These are phyloP conservation scores for Curvularia spicifera DNA, from an alignment of 2,329 filamentous ascomycete genomes.

Conservation along the genomic window DNA sequence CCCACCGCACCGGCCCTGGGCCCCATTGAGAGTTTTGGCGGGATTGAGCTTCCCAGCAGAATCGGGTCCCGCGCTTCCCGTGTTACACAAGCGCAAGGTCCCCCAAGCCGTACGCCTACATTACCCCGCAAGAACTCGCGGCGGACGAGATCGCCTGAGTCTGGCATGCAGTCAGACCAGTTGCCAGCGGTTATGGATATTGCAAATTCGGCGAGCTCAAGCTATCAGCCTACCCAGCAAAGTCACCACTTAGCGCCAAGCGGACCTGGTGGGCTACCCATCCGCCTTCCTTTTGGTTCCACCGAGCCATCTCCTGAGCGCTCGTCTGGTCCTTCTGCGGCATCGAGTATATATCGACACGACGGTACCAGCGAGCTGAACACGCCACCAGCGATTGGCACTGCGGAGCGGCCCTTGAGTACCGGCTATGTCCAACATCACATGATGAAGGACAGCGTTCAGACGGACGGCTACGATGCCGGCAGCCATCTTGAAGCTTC, in stretches of 20 bases:
- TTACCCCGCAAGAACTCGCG: conserved; percentile 76
- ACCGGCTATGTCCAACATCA: conserved; percentile 51
- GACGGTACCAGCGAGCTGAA: conserved; percentile 30
- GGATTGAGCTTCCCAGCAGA: conserved; percentile 69
- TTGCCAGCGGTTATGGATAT: conserved; percentile 40
- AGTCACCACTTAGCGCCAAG: conserved; percentile 38
- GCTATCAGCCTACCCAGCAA: conserved; percentile 18
- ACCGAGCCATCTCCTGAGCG: conserved; percentile 46
- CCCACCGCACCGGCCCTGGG: conserved; percentile 64
- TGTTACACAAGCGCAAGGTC: conserved; percentile 26
- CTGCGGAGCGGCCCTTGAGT: conserved; percentile 40
- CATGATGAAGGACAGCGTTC: conserved; percentile 48
- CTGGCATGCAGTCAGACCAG: conserved; percentile 33
- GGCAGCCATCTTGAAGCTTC: conserved; percentile 44
- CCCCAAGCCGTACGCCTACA: conserved; percentile 46
- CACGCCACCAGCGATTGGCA: conserved; percentile 27
- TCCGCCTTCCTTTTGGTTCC: conserved; percentile 48
- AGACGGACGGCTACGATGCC: conserved; percentile 39
- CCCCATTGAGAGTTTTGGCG: conserved; percentile 64
- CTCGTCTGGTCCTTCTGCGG: conserved; percentile 42
- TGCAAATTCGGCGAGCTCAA: conserved; percentile 22
- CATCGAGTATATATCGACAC: conserved; percentile 44
- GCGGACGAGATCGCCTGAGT: conserved; percentile 40
- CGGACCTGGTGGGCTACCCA: conserved; percentile 33
- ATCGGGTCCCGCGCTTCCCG: conserved; percentile 64